phyloP scores from a whole-genome alignment of 768 basidiomycete genomes.

The Russula earlei region DNA sequence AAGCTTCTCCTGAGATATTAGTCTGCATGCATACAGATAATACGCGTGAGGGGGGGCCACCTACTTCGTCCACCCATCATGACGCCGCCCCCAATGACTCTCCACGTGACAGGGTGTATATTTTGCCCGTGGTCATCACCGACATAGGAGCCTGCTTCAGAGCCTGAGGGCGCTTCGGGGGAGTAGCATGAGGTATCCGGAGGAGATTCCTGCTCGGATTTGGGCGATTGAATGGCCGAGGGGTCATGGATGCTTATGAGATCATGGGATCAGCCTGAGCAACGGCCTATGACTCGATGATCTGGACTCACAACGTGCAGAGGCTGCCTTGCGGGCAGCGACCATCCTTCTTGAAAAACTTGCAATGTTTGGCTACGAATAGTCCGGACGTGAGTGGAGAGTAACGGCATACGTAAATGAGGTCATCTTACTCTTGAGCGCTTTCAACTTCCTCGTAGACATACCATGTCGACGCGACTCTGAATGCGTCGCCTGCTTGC shows the following conservation, averaged over 20 bases:
- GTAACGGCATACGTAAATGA: not conserved
- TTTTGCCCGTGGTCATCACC: slow-evolving; percentile 25
- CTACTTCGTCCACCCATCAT: slow-evolving; percentile 39
- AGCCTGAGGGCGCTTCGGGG: not conserved
- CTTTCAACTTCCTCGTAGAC: slow-evolving; percentile 14
- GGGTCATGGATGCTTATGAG: slow-evolving; percentile 11
- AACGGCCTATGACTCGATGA: not conserved
- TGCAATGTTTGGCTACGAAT: slow-evolving; percentile 17
- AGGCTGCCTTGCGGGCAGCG: slow-evolving; percentile 13
- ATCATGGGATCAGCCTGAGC: not conserved
- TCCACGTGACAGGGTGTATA: slow-evolving; percentile 62
- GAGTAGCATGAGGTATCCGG: not conserved
- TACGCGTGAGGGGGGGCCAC: not conserved
- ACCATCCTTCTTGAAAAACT: slow-evolving; percentile 17
- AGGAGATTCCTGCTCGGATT: not conserved
- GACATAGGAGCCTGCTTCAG: not conserved
- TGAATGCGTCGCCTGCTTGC: not conserved
- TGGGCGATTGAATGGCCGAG: not conserved
- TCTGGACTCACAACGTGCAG: slow-evolving; percentile 18
- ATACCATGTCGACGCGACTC: slow-evolving; percentile 5
- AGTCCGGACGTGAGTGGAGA: not conserved
- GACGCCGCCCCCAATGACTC: slow-evolving; percentile 74
- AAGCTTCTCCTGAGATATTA: slow-evolving; percentile 22
- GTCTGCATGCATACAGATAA: not conserved
- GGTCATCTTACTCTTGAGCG: slow-evolving; percentile 15